Base-by-base conservation (phyloP, 495 filamentous ascomycete genomes). In the Aspergillus mulundensis region DNA sequence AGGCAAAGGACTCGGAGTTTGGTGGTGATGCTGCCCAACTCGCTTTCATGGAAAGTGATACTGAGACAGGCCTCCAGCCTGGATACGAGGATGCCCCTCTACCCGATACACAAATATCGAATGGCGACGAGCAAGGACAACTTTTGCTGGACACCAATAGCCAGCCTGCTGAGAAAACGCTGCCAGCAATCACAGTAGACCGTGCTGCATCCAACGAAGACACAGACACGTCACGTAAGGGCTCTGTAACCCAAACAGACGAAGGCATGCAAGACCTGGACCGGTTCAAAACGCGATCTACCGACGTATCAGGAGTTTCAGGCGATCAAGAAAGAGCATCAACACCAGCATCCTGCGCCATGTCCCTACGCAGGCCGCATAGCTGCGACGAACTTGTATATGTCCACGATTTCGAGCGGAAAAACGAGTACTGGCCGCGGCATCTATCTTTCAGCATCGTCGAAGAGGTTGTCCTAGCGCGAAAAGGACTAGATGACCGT, bases 361-460 rank as follows among this genome's bases (percentile, higher is more conserved):
- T 72, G 61, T 62, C 66, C 49, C 61, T 81, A 19, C 73, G 72
- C n/a, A 71, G 73, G 16, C 70, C 75, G 2, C 74, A 74, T 57
- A 81, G 79, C 46, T 70, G 70, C 46, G 63, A 69, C 51, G 69
- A 73, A 18, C 51, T 79, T 11, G 39, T 59, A 1, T 34, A 23
- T 21, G 57, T 69, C 61, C 63, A 63, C 23, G 61, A 60, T 8
- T 46, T 54, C 32, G 51, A 63, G 34, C 62, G 63, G 2, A 54
- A 64, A 41, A 61, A 72, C 11, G 60, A 67, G 7, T 66, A 77
- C 12, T 95, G 84, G 80, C 84, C 91, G 0, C 83, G 91, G 5
- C 88, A 91, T 49, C 75, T 97, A 54, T 95, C 90, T 5, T 97
- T 97, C 66, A 88, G 87, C 58, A 79, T 84, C 40, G 92, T 91